Evolutionary conservation across 108 stramenopile species (phyloP).

Genomic region (Nitzschia inconspicua): DNA sequence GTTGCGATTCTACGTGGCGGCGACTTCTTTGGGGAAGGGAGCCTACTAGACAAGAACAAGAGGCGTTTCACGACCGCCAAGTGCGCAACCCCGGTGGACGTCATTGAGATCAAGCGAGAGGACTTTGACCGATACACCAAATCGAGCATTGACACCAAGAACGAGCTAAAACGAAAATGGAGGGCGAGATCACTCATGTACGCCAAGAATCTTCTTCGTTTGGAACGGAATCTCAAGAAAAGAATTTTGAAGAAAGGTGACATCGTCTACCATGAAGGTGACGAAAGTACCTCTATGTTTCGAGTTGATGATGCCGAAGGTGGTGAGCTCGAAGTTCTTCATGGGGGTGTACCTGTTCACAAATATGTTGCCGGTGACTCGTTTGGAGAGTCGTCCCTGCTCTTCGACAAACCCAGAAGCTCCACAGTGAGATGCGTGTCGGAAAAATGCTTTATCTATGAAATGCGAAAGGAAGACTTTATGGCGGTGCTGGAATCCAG

Average conservation of each 20-base stretch:
- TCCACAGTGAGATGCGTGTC: slow-evolving; percentile 64
- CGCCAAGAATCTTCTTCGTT: slow-evolving; percentile 63
- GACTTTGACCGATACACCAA: slow-evolving; percentile 65
- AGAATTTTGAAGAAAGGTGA: slow-evolving; percentile 53
- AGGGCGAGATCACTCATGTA: slow-evolving; percentile 47
- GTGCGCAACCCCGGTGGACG: slow-evolving; percentile 72
- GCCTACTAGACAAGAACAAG: slow-evolving; percentile 46
- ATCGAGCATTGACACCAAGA: slow-evolving; percentile 29
- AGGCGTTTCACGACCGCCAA: slow-evolving; percentile 61
- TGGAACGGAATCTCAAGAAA: slow-evolving; percentile 51
- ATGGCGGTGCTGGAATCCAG: slow-evolving; percentile 50
- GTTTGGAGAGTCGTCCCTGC: slow-evolving; percentile 68
- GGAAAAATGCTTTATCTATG: slow-evolving; percentile 51
- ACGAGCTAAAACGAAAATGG: slow-evolving; percentile 56
- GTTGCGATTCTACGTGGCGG: slow-evolving; percentile 62
- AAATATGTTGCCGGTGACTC: slow-evolving; percentile 53
- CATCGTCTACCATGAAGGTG: slow-evolving; percentile 69
- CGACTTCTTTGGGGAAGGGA: slow-evolving; percentile 84
- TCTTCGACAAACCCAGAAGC: slow-evolving; percentile 47
- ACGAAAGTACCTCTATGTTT: slow-evolving; percentile 59
- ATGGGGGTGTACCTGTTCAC: slow-evolving; percentile 42
- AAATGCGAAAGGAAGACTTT: slow-evolving; percentile 66
- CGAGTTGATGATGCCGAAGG: slow-evolving; percentile 56
- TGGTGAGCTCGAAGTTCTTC: slow-evolving; percentile 53
- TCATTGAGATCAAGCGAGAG: slow-evolving; percentile 59